A percentile compares a stretch with the other conserved stretches of the same genome.
These are phyloP conservation scores for Eremothecium cymbalariae DNA, from an alignment of 1,139 yeast genomes.

Conservation along the genomic window DNA sequence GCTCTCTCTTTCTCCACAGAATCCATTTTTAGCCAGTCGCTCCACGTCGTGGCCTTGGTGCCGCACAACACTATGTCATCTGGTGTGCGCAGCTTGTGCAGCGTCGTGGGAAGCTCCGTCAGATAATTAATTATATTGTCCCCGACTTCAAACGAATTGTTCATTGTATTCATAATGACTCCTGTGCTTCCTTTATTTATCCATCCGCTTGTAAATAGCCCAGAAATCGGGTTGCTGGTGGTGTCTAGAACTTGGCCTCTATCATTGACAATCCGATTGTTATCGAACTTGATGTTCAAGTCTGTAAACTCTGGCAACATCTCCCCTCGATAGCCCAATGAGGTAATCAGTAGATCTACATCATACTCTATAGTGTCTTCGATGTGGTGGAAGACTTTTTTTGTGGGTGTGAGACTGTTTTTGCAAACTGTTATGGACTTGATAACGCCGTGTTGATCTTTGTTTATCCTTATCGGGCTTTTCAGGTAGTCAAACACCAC, in stretches of 20 bases:
- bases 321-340: slow-evolving; percentile 76
- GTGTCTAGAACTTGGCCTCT: slow-evolving; percentile 49
- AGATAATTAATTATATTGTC: slow-evolving; percentile 54
- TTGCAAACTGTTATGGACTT: slow-evolving; percentile 32
- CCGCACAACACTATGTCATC: slow-evolving; percentile 30
- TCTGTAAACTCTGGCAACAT: slow-evolving; percentile 51
- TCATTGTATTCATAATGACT: slow-evolving; percentile 85
- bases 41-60: slow-evolving; percentile 50
- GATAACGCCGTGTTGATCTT: slow-evolving; percentile 31
- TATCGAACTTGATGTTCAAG: slow-evolving; percentile 49
- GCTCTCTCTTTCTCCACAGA: slow-evolving; percentile 38
- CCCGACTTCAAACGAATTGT: slow-evolving; percentile 73
- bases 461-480: slow-evolving; percentile 53
- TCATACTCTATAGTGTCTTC: slow-evolving; percentile 35
- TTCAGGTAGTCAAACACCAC: slow-evolving; percentile 69
- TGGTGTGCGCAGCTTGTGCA: slow-evolving; percentile 9
- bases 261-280: slow-evolving; percentile 50
- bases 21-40: slow-evolving; percentile 61
- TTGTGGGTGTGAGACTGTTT: slow-evolving; percentile 30
- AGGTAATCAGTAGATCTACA: slow-evolving; percentile 66
- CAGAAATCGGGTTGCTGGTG: slow-evolving; percentile 34
- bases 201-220: slow-evolving; percentile 89
- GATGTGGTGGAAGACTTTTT: slow-evolving; percentile 34
- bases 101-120: slow-evolving; percentile 11
- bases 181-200: slow-evolving; percentile 83